Base-by-base conservation (phyloP, 805 yeast species). In the Sugiyamaella lignohabitans region DNA sequence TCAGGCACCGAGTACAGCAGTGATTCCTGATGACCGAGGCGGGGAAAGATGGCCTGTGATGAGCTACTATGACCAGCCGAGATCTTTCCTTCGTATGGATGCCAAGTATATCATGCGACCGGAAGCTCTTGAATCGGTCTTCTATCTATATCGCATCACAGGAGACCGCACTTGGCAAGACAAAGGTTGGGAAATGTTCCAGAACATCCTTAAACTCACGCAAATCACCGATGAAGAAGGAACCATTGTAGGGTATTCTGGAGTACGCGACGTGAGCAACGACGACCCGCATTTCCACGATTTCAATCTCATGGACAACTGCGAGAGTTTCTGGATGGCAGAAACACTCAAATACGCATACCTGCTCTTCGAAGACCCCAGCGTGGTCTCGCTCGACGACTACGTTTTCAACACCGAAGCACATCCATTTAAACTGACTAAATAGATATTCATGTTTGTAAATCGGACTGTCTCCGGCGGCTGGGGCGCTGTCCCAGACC, bases 301-400 rank as follows among this genome's bases (percentile, higher is more conserved):
- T 53, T 67, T 72, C 43, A 86, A 85, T 60, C 87, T 85, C 42
- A 77, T 86, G 1, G 53, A 58, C 2, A 69, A 72, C 39, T 49
- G 48, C 11, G 58, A 54, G 39, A 82, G 93, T 21, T 87, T 87
- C 71, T 89, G 96, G 96, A 71, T 86, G 54, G 93, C 95, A 1
- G 96, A 89, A 63, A 89, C 97, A 2, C 73, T 89, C 61, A 89
- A 89, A 65, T 89, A 88, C 64, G 70, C 87, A 35, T 86, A 86
- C 59, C 66, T 87, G 48, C 68, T 87, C 53, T 87, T 87, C 65
- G 75, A 72, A 29, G 69, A 66, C 5, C 60, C 69, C 11, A 57
- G 64, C 5, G 60, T 66, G 14, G 64, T 70, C 59, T 69, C 73
- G 38, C 59, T 76, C 48, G 80, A 77, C 53, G 76, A 78, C 34